phyloP scores from a whole-genome alignment of 345 rosid species.

The Carallia pectinifolia region DNA sequence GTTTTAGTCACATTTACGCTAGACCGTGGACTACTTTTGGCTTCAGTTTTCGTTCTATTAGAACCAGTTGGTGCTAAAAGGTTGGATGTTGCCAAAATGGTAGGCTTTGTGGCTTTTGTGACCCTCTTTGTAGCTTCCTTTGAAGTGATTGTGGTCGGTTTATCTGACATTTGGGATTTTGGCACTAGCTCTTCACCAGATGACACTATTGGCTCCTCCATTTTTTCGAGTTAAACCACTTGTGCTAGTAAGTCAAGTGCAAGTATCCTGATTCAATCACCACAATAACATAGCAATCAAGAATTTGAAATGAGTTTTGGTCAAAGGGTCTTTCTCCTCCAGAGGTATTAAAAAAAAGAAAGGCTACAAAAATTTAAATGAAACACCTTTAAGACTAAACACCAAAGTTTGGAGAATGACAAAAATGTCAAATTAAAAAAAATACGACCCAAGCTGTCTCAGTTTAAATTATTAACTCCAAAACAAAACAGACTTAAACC shows the following conservation, averaged over 20 bases:
- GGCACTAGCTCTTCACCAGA: conserved; percentile 35
- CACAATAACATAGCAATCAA: conserved; percentile 17
- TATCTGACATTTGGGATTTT: conserved; percentile 33
- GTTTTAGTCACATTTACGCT: conserved; percentile 47
- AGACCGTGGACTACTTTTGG: conserved; percentile 29
- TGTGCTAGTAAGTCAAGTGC: conserved; percentile 19
- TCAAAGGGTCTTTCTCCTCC: not conserved
- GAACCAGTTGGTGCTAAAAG: conserved; percentile 47
- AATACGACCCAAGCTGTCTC: not conserved
- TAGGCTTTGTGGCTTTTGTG: conserved; percentile 32
- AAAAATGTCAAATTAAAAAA: not conserved
- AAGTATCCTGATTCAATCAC: conserved; percentile 27
- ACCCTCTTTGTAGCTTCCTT: conserved; percentile 40
- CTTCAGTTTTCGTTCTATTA: conserved; percentile 53
- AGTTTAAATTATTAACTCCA: not conserved
- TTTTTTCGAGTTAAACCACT: conserved; percentile 29
- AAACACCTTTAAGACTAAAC: not conserved
- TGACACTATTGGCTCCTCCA: conserved; percentile 59
- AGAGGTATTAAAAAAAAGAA: not conserved
- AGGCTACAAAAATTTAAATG: not conserved
- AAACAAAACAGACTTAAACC: not conserved
- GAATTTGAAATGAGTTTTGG: not conserved
- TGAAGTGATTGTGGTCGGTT: conserved; percentile 35
- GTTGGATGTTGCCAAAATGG: conserved; percentile 36
- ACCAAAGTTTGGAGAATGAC: not conserved